phyloP scores from a whole-genome alignment of 352 stramenopile genomes.

The Pythium grandisporangium region DNA sequence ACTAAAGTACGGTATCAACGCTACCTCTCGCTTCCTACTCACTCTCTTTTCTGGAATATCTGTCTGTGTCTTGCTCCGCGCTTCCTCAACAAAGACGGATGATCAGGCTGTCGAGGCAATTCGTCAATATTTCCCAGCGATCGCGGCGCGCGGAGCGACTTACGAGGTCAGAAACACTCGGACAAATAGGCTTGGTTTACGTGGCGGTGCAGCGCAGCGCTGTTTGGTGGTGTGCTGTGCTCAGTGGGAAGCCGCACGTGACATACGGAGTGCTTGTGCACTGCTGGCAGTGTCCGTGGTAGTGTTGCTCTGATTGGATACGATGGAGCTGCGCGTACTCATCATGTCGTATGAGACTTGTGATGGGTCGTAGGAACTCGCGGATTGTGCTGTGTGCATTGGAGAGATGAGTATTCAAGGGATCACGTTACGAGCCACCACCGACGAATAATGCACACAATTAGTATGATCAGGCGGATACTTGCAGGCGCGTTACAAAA shows the following conservation, averaged over 20 bases:
- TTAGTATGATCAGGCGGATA: too few relatives aligned
- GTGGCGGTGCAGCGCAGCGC: too few relatives aligned
- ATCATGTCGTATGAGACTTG: conserved; percentile 5
- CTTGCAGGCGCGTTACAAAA: conserved; percentile 1
- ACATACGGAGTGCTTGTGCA: too few relatives aligned
- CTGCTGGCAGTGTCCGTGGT: neutral
- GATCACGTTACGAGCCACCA: too few relatives aligned
- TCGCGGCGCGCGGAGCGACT: conserved; percentile 27
- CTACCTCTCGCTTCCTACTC: too few relatives aligned
- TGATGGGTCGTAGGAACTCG: conserved; percentile 14
- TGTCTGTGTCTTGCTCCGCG: neutral
- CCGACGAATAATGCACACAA: too few relatives aligned
- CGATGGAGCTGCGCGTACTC: neutral
- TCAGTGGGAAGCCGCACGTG: conserved; percentile 3
- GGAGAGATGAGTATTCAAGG: conserved; percentile 15
- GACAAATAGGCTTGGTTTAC: too few relatives aligned
- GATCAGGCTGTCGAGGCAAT: conserved; percentile 43
- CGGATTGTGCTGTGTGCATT: conserved; percentile 20
- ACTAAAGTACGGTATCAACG: too few relatives aligned
- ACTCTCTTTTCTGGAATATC: neutral
- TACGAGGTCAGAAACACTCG: conserved; percentile 19
- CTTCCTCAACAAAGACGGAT: conserved; percentile 24
- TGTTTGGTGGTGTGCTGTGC: too few relatives aligned
- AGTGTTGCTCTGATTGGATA: neutral
- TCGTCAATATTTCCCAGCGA: conserved; percentile 50